Evolutionary conservation across 2,329 filamentous ascomycete genomes (phyloP), one percentile per base, ranked within the genome.

Genomic region (Microsporum canis): DNA sequence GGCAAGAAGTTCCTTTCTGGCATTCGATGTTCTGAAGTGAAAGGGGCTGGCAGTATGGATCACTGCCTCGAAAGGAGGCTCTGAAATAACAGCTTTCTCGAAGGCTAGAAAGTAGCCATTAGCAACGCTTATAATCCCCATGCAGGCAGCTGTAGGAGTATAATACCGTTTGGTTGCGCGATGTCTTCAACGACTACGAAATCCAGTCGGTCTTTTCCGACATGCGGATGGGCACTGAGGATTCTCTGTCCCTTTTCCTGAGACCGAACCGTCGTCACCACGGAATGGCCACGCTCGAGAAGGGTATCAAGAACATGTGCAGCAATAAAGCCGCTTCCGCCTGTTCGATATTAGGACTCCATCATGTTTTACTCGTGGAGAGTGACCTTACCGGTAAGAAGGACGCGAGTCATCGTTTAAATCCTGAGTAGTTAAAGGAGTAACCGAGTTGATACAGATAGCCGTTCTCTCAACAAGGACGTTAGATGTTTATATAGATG

Each of bases 1-100:
- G 65, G 83, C 80, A 27, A 83, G 72, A 7, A 83, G 71, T 60
- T 76, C 75, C 68, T 85, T 83, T 67, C 90, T 78, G 17, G 86
- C 82, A 66, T 85, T 80, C 29, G 88, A 84, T 60, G 94, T 84
- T 38, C 86, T 87, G 70, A 85, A 82, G 67, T 88, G 85, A 76
- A 88, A 91, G 0, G 89, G 88, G 0, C 82, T 86, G 1, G 88
- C 87, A 4, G 87, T 89, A 71, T 90, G 87, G 58, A 90, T 79
- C 57, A 92, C 87, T 53, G 82, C 85, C 67, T 89, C 85, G 64
- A 92, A 88, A 0, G 84, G 82, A 0, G 83, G 83, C 60, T 82
- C 77, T 14, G 82, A 84, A 64, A 82, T 76, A 56, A 85, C 79
- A 14, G 81, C 83, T 71, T 81, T 73, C 61, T 88, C 82, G 66